Evolutionary conservation across 768 basidiomycete genomes (phyloP).

Genomic region (Lactarius sanguifluus): DNA sequence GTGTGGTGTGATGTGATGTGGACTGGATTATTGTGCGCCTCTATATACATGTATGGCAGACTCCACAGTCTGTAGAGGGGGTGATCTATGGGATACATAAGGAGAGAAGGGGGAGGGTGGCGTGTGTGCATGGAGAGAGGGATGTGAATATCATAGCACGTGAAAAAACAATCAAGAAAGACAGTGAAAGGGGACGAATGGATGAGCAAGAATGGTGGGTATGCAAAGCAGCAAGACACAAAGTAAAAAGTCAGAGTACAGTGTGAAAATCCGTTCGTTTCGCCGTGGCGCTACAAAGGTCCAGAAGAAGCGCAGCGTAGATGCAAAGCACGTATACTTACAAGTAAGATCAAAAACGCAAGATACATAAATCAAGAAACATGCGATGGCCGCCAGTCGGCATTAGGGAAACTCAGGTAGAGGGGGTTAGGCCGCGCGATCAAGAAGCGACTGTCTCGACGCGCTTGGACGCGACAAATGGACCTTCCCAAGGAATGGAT

Average conservation of each 20-base stretch:
- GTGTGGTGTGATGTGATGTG: conserved; percentile 2
- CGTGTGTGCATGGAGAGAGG: conserved; percentile 4
- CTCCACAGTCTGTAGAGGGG: conserved; percentile 5
- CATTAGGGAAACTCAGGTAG: not conserved
- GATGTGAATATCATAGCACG: conserved; percentile 16
- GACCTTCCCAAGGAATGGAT: conserved; percentile 57
- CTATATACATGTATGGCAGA: conserved; percentile 25
- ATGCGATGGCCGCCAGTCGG: conserved; percentile 7
- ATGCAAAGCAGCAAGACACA: conserved; percentile 1
- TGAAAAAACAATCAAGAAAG: conserved; percentile 3
- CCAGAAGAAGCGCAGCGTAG: conserved; percentile 10
- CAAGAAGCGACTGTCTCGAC: conserved; percentile 14
- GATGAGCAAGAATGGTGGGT: conserved; percentile 22
- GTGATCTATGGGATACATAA: conserved; percentile 26
- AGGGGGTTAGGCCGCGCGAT: not conserved
- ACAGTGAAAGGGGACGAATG: not conserved
- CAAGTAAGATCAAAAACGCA: conserved; percentile 11
- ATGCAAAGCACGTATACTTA: conserved; percentile 21
- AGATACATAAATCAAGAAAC: conserved; percentile 17
- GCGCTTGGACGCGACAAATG: conserved; percentile 60
- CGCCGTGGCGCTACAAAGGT: conserved; percentile 4
- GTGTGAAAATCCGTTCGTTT: conserved; percentile 20
- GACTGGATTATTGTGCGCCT: conserved; percentile 22
- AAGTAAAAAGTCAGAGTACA: conserved; percentile 11
- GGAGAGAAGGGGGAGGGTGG: not conserved